Conservation (phyloP, 192 early-diverging fungal genomes). For the Umbelopsis isabellina region DNA sequence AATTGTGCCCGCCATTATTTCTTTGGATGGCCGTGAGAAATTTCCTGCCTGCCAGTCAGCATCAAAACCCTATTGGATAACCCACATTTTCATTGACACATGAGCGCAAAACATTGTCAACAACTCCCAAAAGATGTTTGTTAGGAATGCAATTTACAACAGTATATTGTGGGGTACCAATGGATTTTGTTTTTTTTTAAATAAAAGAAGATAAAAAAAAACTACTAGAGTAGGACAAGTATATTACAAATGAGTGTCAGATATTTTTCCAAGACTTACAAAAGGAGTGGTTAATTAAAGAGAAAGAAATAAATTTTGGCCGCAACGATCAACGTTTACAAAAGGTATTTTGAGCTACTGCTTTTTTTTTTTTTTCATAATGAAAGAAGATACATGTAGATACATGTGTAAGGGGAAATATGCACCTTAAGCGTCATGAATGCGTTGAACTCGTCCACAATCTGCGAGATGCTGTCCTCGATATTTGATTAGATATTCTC, state of each 20-base stretch:
- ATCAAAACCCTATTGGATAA: constrained; percentile 17
- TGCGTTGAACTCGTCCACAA: constrained; percentile 52
- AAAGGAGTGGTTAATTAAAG: no score
- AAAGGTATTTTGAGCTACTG: background rate
- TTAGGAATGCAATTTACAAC: no score
- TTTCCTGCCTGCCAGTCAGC: constrained; percentile 8
- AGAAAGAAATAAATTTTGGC: no score
- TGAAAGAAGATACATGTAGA: background rate
- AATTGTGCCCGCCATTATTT: background rate
- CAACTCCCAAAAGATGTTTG: no score
- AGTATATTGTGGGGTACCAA: no score
- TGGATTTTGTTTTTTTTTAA: no score
- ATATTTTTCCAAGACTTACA: no score
- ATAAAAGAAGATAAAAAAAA: no score
- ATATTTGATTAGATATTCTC: constrained; percentile 58
- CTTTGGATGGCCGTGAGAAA: constrained; percentile 4
- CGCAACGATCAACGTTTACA: no score
- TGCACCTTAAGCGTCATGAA: constrained; percentile 31
- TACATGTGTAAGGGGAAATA: background rate
- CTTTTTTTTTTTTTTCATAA: background rate
- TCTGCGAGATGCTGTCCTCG: constrained; percentile 57
- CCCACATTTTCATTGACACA: background rate
- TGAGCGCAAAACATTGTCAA: no score
- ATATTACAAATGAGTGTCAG: no score
- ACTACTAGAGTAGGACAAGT: no score